A percentile compares a stretch with the other conserved stretches of the same genome.
These are phyloP conservation scores for Cryptococcus neoformans DNA, from an alignment of 1,284 basidiomycete species.

Conservation along the genomic window DNA sequence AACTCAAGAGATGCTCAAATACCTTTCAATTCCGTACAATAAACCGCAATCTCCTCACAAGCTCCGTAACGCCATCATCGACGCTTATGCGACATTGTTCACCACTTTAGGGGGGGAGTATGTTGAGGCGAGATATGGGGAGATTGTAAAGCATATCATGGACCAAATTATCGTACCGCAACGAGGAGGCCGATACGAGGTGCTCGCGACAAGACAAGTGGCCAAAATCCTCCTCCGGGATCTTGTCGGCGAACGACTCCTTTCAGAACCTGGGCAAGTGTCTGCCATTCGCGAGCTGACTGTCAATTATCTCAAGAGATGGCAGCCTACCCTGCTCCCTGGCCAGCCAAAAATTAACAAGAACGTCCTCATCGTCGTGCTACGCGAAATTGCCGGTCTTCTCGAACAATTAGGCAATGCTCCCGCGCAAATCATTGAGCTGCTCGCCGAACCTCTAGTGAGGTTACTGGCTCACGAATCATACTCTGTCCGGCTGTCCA, in stretches of 20 bases:
- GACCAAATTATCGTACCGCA: constrained; percentile 65
- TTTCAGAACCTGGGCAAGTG: constrained; percentile 92
- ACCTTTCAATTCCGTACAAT: constrained; percentile 76
- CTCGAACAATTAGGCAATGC: constrained; percentile 89
- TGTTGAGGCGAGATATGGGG: constrained; percentile 77
- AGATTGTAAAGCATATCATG: constrained; percentile 75
- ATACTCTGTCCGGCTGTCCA: constrained; percentile 75
- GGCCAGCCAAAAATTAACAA: constrained; percentile 71
- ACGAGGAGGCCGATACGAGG: constrained; percentile 64
- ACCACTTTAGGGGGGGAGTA: constrained; percentile 71
- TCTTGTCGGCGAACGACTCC: constrained; percentile 78
- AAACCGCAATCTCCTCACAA: constrained; percentile 65
- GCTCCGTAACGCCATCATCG: constrained; percentile 78
- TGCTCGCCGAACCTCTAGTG: constrained; percentile 78
- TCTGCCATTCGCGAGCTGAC: constrained; percentile 83
- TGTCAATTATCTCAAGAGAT: constrained; percentile 75
- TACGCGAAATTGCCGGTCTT: constrained; percentile 81
- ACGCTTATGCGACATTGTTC: constrained; percentile 80
- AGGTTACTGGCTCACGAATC: constrained; percentile 83
- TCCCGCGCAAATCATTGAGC: constrained; percentile 83
- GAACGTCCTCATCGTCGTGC: constrained; percentile 67
- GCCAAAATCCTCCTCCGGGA: constrained; percentile 77
- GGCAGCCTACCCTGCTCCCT: constrained; percentile 83
- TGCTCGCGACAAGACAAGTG: constrained; percentile 66
- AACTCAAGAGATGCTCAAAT: constrained; percentile 73